Conservation (phyloP, 768 basidiomycete genomes). For the Lactarius evosmus region DNA sequence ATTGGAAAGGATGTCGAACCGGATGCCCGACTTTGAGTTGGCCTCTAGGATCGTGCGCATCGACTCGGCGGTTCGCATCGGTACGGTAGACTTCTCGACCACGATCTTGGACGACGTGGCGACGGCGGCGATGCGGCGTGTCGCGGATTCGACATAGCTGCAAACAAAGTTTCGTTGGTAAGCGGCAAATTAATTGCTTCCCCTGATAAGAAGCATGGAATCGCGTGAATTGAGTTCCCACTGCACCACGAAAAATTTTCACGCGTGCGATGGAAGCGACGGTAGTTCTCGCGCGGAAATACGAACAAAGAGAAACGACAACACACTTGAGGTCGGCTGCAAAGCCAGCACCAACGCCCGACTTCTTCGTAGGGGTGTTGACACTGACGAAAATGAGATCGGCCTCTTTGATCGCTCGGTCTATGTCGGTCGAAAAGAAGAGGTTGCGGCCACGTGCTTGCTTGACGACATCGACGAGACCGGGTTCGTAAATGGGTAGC, state of each 20-base stretch:
- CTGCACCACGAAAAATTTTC: background rate
- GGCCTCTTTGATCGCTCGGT: slow-evolving; percentile 88
- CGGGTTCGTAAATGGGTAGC: slow-evolving; percentile 97
- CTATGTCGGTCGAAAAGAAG: slow-evolving; percentile 95
- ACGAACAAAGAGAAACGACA: slow-evolving; percentile 6
- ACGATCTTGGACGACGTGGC: slow-evolving; percentile 94
- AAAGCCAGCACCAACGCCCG: slow-evolving; percentile 94
- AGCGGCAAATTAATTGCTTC: background rate
- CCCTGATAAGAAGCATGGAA: background rate
- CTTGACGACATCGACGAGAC: slow-evolving; percentile 87
- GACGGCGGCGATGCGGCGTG: slow-evolving; percentile 91
- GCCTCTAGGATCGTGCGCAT: slow-evolving; percentile 99
- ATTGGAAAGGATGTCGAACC: slow-evolving; percentile 98
- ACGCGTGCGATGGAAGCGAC: background rate
- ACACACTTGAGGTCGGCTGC: slow-evolving; percentile 97
- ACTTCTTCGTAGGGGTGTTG: slow-evolving; percentile 99
- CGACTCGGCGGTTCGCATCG: slow-evolving; percentile 96
- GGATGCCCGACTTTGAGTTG: slow-evolving; percentile 87
- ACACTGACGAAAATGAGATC: slow-evolving; percentile 98
- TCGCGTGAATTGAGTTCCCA: background rate
- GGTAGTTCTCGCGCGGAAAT: background rate
- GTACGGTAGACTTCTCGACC: slow-evolving; percentile 98
- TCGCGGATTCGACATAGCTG: slow-evolving; percentile 96
- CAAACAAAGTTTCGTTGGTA: slow-evolving; percentile 14
- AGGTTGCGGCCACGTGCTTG: slow-evolving; percentile 89